Evolutionary conservation across 257 asterid genomes (phyloP), one percentile per base, ranked within the genome.

Genomic region (Haberlea rhodopensis): DNA sequence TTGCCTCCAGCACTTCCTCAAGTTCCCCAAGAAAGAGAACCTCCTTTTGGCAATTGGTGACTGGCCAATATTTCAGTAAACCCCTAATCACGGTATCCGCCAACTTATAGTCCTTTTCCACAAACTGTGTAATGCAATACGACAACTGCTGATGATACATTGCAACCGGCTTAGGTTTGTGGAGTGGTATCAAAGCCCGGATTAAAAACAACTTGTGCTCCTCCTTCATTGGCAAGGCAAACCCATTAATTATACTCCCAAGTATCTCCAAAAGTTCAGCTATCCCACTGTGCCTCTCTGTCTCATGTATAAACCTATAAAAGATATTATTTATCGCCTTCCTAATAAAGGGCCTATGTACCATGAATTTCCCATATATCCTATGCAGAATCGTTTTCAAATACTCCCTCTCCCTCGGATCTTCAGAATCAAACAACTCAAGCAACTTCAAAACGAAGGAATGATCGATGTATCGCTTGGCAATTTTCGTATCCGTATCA

Each of bases 181-280:
- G 97, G 19, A 90, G 84, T 0, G 97, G 97, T 67, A 90, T 85
- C 71, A 90, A 79, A 49, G 79, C 95, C 73, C 95, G 79, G 9
- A 78, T 85, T 53, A 91, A 94, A 70, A 91, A 86, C 82, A 91
- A 54, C 82, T 86, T 88, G 74, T 91, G 97, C 79, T 91, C 97
- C 84, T 88, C 97, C 78, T 90, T 91, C 95, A 91, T 82, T 15
- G 97, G 97, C 89, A 88, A 71, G 9, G 97, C 94, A 54, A 85
- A 90, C 45, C 97, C 97, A 69, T 87, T 90, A 43, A 90, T 87
- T 61, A 90, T 87, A 63, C 97, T 91, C 67, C 96, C 97, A 5
- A 86, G 80, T 31, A 91, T 86, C 87, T 91, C 97, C 88, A 91
- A 55, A 27, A 91, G 78, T 82, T 91, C 97, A 23, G 85, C 91